Percentiles rank a stretch among this genome's conserved stretches.
Evolutionary conservation across 371 early-diverging fungal genomes (phyloP).

Genomic region (Mortierella sp.): DNA sequence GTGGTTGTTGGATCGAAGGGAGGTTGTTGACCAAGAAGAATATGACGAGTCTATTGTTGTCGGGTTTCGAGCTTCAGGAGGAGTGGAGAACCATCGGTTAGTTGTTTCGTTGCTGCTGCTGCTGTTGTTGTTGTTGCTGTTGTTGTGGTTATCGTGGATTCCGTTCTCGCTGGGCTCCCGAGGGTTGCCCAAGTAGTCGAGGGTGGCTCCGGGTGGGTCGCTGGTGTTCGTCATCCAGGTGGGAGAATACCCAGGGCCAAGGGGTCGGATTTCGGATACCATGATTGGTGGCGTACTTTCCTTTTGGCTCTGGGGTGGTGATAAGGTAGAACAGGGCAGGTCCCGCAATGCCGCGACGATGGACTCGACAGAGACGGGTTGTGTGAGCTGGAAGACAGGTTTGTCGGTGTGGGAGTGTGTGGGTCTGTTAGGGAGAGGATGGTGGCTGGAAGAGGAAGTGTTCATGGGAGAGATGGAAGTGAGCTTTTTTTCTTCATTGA

Average conservation of each 20-base stretch:
- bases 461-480: slow-evolving; percentile 12
- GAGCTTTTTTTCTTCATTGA: no score
- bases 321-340: neutral
- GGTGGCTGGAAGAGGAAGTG: neutral
- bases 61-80: neutral
- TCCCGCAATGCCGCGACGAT: slow-evolving; percentile 9
- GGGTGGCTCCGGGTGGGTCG: neutral
- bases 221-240: neutral
- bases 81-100: neutral
- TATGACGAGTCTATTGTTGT: neutral
- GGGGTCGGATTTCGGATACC: neutral
- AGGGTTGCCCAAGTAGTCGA: neutral
- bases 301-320: no score
- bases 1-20: neutral
- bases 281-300: slow-evolving; percentile 11
- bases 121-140: neutral
- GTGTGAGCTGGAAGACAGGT: neutral
- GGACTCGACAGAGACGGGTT: slow-evolving; percentile 10
- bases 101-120: neutral
- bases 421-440: neutral
- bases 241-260: neutral
- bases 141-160: neutral
- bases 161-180: neutral
- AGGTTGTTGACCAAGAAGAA: neutral
- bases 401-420: neutral